Base-by-base conservation (phyloP, 352 stramenopile species). In the Phytophthora sp. region DNA sequence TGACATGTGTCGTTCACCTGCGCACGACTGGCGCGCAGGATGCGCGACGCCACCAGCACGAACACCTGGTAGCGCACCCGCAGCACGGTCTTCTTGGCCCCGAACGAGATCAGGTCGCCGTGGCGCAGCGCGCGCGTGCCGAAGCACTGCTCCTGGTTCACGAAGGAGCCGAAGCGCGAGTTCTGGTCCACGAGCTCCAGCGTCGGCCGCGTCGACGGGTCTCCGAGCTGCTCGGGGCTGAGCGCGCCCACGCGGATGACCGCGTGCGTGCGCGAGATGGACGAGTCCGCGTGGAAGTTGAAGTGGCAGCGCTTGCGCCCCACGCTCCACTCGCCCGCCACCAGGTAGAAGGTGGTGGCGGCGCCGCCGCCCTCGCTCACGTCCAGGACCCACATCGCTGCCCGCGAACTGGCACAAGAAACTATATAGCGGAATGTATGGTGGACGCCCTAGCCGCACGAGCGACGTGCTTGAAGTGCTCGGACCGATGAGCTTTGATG, bases 91-190 rank as follows among this genome's bases (percentile, higher is more conserved):
- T 79, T 82, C 64, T 95, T 95, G 54, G 84, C 86, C 34, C 88
- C 88, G 35, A 96, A 96, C 28, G 88, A 88, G 61, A 96, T 76
- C 43, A 82, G 61, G 58, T 96, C 88, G 23, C 86, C 86, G 49
- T 92, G 78, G 10, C 74, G 69, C 49, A 91, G 70, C 35, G 63
- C 68, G 6, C 73, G 69, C 53, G 84, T 65, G 11, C 43, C 59
- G 44, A 86, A 74, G 51, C 66, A 79, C 41, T 92, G 81, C 39
- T 92, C 71, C 30, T 89, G 73, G 61, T 96, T 96, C 39, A 96
- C 83, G 54, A 94, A 96, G 18, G 88, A 93, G 34, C 88, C 88
- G 60, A 96, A 96, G 60, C 88, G 88, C 49, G 88, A 96, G 39
- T 87, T 79, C 62, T 82, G 76, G 70, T 96, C 88, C 59, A 85